Percentiles rank a stretch among this genome's conserved stretches.
Conservation (phyloP, 306 rosid genomes). For the Inga oerstediana region DNA sequence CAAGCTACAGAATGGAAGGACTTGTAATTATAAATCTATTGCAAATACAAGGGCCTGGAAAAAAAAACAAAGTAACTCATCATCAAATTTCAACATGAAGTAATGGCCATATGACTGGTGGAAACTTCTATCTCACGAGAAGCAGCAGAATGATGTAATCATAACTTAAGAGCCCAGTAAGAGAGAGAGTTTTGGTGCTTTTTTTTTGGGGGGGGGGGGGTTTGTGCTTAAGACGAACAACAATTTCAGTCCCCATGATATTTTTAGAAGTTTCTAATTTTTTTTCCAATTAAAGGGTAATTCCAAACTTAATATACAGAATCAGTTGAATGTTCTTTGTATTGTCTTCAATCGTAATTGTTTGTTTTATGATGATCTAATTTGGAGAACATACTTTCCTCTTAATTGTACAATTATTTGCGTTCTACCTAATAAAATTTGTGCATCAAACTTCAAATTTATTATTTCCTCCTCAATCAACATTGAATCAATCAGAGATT, state of each 20-base stretch:
- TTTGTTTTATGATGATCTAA: neutral
- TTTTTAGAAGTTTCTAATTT: neutral
- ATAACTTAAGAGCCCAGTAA: neutral
- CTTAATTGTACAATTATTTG: neutral
- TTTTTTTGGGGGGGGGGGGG: neutral
- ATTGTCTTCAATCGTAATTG: neutral
- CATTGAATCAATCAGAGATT: neutral
- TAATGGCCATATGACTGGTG: neutral
- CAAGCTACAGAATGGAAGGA: slow-evolving; percentile 11
- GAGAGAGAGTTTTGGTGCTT: neutral
- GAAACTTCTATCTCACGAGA: neutral
- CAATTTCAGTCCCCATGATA: neutral
- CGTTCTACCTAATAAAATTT: neutral
- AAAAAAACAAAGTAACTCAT: neutral
- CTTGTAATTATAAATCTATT: neutral
- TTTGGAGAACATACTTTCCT: neutral
- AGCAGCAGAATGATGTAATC: neutral
- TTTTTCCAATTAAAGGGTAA: neutral
- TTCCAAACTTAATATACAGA: neutral
- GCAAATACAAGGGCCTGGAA: neutral
- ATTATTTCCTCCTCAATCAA: neutral
- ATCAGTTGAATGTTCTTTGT: neutral
- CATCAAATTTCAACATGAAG: neutral
- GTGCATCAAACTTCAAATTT: neutral
- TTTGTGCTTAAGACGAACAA: neutral